These are phyloP conservation scores for Diplocarpon rosae DNA, from an alignment of 2,329 filamentous ascomycete species.

Conservation along the genomic window DNA sequence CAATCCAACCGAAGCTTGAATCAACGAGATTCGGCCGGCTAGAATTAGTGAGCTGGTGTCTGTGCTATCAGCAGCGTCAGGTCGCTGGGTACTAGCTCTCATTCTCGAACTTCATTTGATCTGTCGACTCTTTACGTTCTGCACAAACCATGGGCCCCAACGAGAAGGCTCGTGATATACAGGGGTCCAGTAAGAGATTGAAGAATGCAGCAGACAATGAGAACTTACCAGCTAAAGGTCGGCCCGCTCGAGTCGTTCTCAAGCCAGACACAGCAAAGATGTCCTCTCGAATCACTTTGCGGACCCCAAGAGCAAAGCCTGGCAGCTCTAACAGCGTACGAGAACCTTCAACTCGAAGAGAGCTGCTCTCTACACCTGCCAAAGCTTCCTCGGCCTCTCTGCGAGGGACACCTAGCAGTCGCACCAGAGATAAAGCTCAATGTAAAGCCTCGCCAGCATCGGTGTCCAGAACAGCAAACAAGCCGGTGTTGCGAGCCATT, in stretches of 20 bases:
- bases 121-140: neutral
- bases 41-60: too few species aligned
- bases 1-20: neutral
- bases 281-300: neutral
- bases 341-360: neutral
- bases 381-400: neutral
- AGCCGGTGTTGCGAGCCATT: neutral
- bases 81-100: neutral
- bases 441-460: neutral
- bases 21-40: neutral
- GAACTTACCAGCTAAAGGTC: neutral
- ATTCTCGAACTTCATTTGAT: neutral
- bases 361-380: neutral
- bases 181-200: neutral
- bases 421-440: neutral
- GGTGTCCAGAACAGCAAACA: neutral
- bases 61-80: too few species aligned
- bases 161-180: neutral
- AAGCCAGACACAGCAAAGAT: neutral
- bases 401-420: neutral
- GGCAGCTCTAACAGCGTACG: neutral
- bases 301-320: neutral
- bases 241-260: conserved; percentile 2
- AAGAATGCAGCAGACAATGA: neutral
- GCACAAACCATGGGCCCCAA: neutral